A percentile compares a stretch with the other conserved stretches of the same genome.
Evolutionary conservation across 176 grass and related monocot species (phyloP).

Genomic region (Alloteropsis semialata): DNA sequence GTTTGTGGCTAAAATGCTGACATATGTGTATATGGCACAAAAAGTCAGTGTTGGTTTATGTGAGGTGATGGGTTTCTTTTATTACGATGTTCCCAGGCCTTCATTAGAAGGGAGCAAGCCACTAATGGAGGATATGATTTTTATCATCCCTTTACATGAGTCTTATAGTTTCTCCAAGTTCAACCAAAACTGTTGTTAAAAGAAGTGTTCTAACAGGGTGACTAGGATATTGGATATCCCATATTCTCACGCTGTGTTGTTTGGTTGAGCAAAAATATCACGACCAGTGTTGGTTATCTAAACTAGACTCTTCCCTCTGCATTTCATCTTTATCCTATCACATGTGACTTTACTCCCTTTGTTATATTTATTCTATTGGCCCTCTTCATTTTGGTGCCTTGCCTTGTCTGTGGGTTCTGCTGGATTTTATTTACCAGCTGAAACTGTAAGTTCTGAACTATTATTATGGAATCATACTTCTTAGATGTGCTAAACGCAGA

Average conservation of each 20-base stretch:
- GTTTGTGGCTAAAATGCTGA: background rate
- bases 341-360: background rate
- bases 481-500: background rate
- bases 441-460: background rate
- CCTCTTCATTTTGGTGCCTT: background rate
- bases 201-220: background rate
- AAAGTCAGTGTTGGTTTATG: background rate
- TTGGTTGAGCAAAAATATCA: background rate
- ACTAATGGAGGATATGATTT: background rate
- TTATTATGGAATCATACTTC: background rate
- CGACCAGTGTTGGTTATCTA: background rate
- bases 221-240: background rate
- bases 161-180: background rate
- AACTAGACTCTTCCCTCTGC: background rate
- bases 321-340: background rate
- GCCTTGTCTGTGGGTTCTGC: background rate
- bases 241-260: background rate
- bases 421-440: background rate
- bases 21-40: background rate
- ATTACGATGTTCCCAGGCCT: no score
- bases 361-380: constrained; percentile 5
- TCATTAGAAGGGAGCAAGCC: background rate
- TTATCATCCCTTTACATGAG: background rate
- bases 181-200: no score
- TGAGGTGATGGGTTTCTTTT: background rate